Conservation (phyloP, 257 asterid genomes). For the Forsythia viridissima region DNA sequence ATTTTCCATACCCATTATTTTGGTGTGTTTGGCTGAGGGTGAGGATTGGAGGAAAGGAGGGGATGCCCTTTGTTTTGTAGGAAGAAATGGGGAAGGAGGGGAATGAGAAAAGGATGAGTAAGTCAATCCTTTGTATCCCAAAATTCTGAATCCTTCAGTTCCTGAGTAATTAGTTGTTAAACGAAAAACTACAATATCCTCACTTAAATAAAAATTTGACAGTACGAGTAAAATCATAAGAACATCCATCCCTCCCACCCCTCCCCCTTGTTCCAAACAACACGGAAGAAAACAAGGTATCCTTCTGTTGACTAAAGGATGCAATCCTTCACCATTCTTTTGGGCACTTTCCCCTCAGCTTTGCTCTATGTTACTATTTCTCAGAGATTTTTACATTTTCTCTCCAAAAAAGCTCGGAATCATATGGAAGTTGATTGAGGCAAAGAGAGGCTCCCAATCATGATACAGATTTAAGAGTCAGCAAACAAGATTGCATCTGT, state of each 20-base stretch:
- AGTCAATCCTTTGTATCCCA: too few species aligned
- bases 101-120: too few species aligned
- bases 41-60: too few species aligned
- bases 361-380: neutral
- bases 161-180: too few species aligned
- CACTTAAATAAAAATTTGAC: too few species aligned
- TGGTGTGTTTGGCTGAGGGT: too few species aligned
- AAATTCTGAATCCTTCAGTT: too few species aligned
- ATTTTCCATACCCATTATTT: too few species aligned
- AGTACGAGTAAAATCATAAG: neutral
- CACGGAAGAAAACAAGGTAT: neutral
- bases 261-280: neutral
- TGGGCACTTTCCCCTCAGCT: neutral
- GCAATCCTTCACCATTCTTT: neutral
- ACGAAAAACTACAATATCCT: too few species aligned
- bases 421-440: neutral
- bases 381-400: constrained; percentile 1
- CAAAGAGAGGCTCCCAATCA: constrained; percentile 9
- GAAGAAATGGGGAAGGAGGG: too few species aligned
- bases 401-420: neutral
- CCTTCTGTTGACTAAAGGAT: neutral
- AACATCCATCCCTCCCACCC: neutral
- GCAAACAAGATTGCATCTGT: constrained; percentile 11
- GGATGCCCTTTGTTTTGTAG: too few species aligned
- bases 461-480: neutral